Evolutionary conservation across 352 stramenopile species (phyloP).

Genomic region (Phytopythium ostracodes): DNA sequence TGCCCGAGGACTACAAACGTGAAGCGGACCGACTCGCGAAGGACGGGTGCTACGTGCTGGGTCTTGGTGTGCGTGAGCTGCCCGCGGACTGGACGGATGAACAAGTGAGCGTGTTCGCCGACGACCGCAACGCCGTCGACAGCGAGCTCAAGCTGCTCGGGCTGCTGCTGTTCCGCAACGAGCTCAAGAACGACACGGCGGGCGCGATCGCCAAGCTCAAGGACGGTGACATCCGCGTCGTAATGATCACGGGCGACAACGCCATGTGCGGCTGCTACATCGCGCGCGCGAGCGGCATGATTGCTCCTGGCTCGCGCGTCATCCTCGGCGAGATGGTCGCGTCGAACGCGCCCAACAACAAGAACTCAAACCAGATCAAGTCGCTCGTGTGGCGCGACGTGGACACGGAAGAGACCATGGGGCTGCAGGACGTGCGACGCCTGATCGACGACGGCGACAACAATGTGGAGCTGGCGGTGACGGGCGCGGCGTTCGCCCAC

Average conservation of each 20-base stretch:
- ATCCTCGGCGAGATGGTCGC: conserved; percentile 35
- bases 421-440: conserved; percentile 24
- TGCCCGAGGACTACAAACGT: conserved; percentile 54
- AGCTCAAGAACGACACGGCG: conserved; percentile 55
- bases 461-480: conserved; percentile 38
- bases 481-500: conserved; percentile 32
- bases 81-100: conserved; percentile 18
- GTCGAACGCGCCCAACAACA: conserved; percentile 9
- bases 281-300: conserved; percentile 31
- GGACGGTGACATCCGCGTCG: conserved; percentile 46
- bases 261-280: conserved; percentile 44
- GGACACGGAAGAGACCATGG: conserved; percentile 33
- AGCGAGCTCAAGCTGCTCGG: conserved; percentile 44
- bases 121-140: conserved; percentile 51
- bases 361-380: conserved; percentile 8
- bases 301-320: conserved; percentile 19
- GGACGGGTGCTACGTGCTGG: conserved; percentile 72
- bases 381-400: conserved; percentile 46
- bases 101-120: conserved; percentile 14
- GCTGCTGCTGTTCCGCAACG: conserved; percentile 75
- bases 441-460: conserved; percentile 18
- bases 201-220: conserved; percentile 54
- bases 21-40: conserved; percentile 32
- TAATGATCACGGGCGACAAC: conserved; percentile 83
- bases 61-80: conserved; percentile 34